Conservation (phyloP, 768 basidiomycete genomes). For the Lactarius quietus region DNA sequence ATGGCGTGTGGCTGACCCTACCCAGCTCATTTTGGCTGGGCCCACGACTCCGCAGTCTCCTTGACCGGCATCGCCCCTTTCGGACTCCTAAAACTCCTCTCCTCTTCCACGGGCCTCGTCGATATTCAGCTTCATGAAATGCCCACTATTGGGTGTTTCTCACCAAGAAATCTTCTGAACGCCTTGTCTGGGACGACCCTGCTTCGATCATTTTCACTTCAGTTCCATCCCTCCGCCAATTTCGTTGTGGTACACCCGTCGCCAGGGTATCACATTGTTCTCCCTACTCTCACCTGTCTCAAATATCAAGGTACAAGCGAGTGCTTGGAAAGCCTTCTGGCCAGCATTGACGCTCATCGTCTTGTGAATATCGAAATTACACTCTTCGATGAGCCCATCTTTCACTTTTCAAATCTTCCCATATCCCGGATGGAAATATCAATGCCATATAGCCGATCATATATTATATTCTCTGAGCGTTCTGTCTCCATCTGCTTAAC, state of each 20-base stretch:
- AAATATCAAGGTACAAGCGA: not conserved
- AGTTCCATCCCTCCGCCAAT: not conserved
- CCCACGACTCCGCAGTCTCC: too few species aligned
- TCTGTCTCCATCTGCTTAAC: not conserved
- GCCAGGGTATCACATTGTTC: not conserved
- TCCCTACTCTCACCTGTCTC: not conserved
- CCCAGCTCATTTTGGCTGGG: too few species aligned
- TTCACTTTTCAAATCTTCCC: not conserved
- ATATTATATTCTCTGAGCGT: not conserved
- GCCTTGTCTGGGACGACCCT: not conserved
- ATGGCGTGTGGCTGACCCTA: too few species aligned
- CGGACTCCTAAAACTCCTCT: too few species aligned
- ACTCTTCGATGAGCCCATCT: not conserved
- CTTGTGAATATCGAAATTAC: not conserved
- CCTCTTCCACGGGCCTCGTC: too few species aligned
- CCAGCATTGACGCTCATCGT: not conserved
- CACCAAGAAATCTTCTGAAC: not conserved
- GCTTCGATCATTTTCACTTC: not conserved
- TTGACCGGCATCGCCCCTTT: too few species aligned
- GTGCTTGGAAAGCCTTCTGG: not conserved
- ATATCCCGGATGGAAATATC: not conserved
- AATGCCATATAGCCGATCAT: not conserved
- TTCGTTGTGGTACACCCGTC: not conserved
- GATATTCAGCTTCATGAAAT: too few species aligned
- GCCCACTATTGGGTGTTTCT: too few species aligned